Evolutionary conservation across 2,329 filamentous ascomycete species (phyloP), one percentile per base, ranked within the genome.

Genomic region (Cladophialophora exuberans): DNA sequence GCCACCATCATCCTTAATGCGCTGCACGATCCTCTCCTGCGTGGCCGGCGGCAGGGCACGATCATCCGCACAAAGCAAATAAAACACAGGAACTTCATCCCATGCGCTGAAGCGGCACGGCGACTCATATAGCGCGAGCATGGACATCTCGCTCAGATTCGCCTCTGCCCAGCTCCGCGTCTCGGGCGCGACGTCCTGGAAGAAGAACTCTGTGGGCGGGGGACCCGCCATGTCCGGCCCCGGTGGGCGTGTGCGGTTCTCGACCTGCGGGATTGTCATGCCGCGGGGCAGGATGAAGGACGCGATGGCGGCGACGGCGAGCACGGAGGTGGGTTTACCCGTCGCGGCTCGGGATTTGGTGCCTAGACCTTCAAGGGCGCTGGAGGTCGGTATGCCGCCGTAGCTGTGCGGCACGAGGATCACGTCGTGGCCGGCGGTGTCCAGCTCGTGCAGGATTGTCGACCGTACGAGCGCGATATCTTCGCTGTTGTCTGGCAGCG

Each of bases 381-480:
- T 58, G 9, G 54, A 58, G 15, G 55, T 52, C 5, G 56, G 57
- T n/a, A 62, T 52, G 6, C 61, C 63, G 10, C 54, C 60, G 35
- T 64, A 65, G 33, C 52, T 58, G 42, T 64, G 62, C 15, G 59
- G 43, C 2, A 62, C 59, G 36, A 64, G 26, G 13, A 65, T 43
- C 2, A 60, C 54, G 44, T 63, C 52, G 15, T 47, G 47, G 22
- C 55, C 56, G 6, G 20, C 33, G 22, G 3, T 3, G 18, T 62
- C 60, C 9, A 62, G 42, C 1, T 62, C 45, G 1, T 49, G 43
- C n/a, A 57, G 56, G 25, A 64, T 45, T 22, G 47, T 38, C 6
- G 30, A 17, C 5, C 49, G 50, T 3, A 64, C 45, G 11, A 43
- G 26, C 3, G 47, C 42, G 28, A 60, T 51, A 30, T 64, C 62